A percentile compares a stretch with the other conserved stretches of the same genome.
Evolutionary conservation across 495 filamentous ascomycete genomes (phyloP).

Genomic region (Penicillium diatomitis): DNA sequence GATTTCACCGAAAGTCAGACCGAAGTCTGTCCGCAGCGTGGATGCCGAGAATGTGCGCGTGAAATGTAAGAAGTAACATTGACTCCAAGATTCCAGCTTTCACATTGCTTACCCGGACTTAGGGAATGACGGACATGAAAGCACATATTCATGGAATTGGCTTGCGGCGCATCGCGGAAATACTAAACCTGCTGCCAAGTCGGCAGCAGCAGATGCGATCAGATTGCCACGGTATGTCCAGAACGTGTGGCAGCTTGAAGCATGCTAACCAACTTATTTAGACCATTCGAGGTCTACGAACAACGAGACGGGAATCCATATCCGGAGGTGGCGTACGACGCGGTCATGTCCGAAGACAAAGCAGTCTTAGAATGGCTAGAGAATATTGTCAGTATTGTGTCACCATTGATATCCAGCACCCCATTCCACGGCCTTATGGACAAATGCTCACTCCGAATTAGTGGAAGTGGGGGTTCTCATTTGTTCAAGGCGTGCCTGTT

Average conservation of each 20-base stretch:
- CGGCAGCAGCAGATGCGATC: background rate
- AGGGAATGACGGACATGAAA: constrained; percentile 44
- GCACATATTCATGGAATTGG: constrained; percentile 48
- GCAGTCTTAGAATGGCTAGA: constrained; percentile 48
- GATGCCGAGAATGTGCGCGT: constrained; percentile 6
- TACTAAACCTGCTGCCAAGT: background rate
- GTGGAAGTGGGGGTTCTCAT: constrained; percentile 58
- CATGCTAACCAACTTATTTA: background rate
- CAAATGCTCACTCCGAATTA: constrained; percentile 5
- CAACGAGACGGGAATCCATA: constrained; percentile 8
- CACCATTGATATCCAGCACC: background rate
- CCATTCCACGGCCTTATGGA: background rate
- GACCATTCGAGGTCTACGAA: background rate
- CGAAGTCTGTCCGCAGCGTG: constrained; percentile 5
- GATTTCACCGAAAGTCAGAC: constrained; percentile 46
- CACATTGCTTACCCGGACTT: constrained; percentile 8
- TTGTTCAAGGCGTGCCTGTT: constrained; percentile 56
- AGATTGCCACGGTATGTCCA: background rate
- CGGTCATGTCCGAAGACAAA: constrained; percentile 48
- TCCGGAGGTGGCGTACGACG: constrained; percentile 48
- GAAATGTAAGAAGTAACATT: constrained; percentile 18
- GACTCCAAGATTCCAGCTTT: background rate
- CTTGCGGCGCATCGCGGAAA: constrained; percentile 14
- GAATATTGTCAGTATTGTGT: constrained; percentile 43
- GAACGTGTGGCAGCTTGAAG: background rate